Evolutionary conservation across 176 grass and related monocot species (phyloP).

Genomic region (Guadua angustifolia): DNA sequence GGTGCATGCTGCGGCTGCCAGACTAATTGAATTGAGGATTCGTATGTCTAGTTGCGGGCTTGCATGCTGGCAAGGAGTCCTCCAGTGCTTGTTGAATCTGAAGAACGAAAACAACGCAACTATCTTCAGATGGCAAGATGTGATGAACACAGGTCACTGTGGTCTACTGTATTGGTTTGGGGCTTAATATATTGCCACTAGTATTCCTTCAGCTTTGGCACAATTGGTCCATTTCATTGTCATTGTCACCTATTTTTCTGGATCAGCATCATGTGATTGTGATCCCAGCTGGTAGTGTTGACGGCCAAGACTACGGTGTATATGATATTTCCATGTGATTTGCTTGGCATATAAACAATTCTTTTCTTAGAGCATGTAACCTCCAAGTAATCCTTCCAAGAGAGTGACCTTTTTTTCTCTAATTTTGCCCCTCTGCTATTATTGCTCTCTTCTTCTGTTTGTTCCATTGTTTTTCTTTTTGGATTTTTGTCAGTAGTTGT

Average conservation of each 20-base stretch:
- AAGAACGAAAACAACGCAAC: no score
- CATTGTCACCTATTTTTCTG: neutral
- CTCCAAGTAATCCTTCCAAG: neutral
- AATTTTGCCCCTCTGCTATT: no score
- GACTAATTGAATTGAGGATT: neutral
- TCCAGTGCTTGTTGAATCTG: no score
- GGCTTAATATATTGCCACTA: conserved; percentile 19
- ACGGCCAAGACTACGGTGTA: neutral
- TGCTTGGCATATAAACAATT: neutral
- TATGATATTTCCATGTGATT: neutral
- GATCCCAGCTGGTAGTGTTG: neutral
- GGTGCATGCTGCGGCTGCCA: no score
- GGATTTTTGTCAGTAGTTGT: neutral
- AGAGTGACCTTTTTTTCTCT: neutral
- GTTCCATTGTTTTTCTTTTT: neutral
- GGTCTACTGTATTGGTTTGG: neutral
- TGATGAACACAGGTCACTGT: no score
- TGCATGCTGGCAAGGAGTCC: no score
- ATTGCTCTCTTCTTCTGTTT: neutral
- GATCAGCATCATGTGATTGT: neutral
- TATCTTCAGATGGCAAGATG: no score
- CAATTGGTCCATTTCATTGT: neutral
- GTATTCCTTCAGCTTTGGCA: neutral
- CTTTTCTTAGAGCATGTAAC: neutral
- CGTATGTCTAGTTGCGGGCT: neutral